These are phyloP conservation scores for Zasmidium cellare DNA, from an alignment of 2,329 filamentous ascomycete genomes.

Conservation along the genomic window DNA sequence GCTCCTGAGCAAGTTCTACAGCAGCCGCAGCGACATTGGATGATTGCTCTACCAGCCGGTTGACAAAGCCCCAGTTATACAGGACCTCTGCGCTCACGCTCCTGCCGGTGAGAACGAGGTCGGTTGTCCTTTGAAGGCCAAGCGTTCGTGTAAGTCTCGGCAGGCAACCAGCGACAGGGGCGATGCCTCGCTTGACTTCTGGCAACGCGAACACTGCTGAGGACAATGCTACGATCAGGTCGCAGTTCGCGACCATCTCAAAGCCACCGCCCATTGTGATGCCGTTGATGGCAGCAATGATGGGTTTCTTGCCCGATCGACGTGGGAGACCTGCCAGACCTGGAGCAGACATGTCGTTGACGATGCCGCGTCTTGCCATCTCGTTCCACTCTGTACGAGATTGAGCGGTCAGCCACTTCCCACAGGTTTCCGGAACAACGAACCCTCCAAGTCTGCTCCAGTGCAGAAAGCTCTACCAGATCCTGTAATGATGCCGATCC, in stretches of 20 bases:
- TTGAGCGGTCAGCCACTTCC: background rate
- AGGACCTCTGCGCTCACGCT: constrained; percentile 60
- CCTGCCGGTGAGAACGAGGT: constrained; percentile 63
- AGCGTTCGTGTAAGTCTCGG: constrained; percentile 66
- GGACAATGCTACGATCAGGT: constrained; percentile 65
- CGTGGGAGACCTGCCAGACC: constrained; percentile 69
- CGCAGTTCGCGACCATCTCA: constrained; percentile 71
- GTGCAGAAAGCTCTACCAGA: constrained; percentile 36
- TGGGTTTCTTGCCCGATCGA: constrained; percentile 68
- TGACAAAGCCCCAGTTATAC: constrained; percentile 66
- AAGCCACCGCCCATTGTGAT: constrained; percentile 74
- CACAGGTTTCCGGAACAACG: background rate
- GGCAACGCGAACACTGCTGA: constrained; percentile 66
- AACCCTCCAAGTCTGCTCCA: constrained; percentile 37
- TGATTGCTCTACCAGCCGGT: constrained; percentile 34
- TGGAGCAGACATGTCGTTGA: constrained; percentile 33
- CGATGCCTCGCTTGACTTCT: constrained; percentile 69
- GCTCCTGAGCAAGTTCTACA: constrained; percentile 59
- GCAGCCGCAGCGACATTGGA: constrained; percentile 57
- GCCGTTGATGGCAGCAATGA: constrained; percentile 75
- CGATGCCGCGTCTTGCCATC: constrained; percentile 21
- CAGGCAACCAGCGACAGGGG: constrained; percentile 69
- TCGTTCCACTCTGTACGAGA: constrained; percentile 31
- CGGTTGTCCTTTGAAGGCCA: constrained; percentile 66
- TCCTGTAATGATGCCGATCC: constrained; percentile 34